Evolutionary conservation across 257 asterid genomes (phyloP).

Genomic region (Echium plantagineum): DNA sequence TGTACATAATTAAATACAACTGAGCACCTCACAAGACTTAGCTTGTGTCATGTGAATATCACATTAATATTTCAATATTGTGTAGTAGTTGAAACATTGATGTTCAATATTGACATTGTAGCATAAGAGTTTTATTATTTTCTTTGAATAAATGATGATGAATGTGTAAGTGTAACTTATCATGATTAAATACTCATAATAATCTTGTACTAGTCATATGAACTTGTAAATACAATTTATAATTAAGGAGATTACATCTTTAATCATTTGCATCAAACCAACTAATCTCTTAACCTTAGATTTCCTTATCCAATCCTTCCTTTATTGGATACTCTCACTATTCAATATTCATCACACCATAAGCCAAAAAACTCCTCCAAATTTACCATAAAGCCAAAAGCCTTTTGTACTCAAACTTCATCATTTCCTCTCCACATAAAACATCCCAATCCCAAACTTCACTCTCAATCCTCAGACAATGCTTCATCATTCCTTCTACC

Average conservation of each 20-base stretch:
- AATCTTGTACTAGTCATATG: too few species aligned
- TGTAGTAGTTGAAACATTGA: too few species aligned
- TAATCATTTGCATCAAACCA: not conserved
- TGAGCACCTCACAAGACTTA: not conserved
- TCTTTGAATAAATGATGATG: too few species aligned
- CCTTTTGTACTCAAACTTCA: too few species aligned
- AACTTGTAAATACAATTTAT: too few species aligned
- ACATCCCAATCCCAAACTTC: constrained; percentile 4
- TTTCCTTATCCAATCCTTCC: not conserved
- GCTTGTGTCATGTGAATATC: not conserved
- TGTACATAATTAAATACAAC: not conserved
- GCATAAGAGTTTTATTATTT: too few species aligned
- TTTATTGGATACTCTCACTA: not conserved
- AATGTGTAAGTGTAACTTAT: too few species aligned
- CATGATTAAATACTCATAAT: too few species aligned
- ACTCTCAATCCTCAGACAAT: constrained; percentile 25
- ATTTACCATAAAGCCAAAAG: too few species aligned
- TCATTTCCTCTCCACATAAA: constrained; percentile 7
- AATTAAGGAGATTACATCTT: too few species aligned
- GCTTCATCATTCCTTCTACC: constrained; percentile 20
- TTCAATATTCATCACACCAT: not conserved
- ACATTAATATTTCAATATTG: not conserved
- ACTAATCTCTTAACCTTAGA: too few species aligned
- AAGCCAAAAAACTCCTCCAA: not conserved
- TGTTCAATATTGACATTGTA: too few species aligned